Conservation (phyloP, 352 stramenopile species). For the Pythium phragmiticola region DNA sequence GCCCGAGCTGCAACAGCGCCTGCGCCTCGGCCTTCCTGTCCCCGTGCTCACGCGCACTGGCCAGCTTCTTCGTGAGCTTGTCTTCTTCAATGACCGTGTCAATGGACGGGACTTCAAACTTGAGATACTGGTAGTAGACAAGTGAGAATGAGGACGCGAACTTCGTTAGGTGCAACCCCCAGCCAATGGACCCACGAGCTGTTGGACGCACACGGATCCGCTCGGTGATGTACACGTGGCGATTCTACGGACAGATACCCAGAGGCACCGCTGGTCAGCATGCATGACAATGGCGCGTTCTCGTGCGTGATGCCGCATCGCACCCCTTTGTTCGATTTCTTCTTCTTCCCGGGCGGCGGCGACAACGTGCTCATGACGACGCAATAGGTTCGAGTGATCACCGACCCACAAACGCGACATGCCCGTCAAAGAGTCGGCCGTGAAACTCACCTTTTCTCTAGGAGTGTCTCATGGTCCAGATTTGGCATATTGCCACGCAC, state of each 20-base stretch:
- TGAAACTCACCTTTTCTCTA: neutral
- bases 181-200: neutral
- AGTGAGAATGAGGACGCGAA: neutral
- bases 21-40: slow-evolving; percentile 73
- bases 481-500: slow-evolving; percentile 1
- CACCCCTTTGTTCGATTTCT: slow-evolving; percentile 29
- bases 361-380: slow-evolving; percentile 14
- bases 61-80: slow-evolving; percentile 61
- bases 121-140: slow-evolving; percentile 46
- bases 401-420: neutral
- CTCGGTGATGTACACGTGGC: slow-evolving; percentile 79
- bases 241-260: slow-evolving; percentile 31
- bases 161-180: neutral
- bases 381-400: too few relatives aligned
- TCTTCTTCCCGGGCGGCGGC: slow-evolving; percentile 15
- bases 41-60: slow-evolving; percentile 32
- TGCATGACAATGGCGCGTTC: neutral
- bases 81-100: slow-evolving; percentile 76
- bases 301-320: neutral
- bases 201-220: slow-evolving; percentile 45
- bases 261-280: neutral
- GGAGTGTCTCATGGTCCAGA: neutral
- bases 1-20: slow-evolving; percentile 59
- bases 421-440: neutral
- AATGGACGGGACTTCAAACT: slow-evolving; percentile 59